Percentiles rank a stretch among this genome's conserved stretches.
phyloP scores from a whole-genome alignment of 2,329 filamentous ascomycete species.

The Monosporascus sp. region DNA sequence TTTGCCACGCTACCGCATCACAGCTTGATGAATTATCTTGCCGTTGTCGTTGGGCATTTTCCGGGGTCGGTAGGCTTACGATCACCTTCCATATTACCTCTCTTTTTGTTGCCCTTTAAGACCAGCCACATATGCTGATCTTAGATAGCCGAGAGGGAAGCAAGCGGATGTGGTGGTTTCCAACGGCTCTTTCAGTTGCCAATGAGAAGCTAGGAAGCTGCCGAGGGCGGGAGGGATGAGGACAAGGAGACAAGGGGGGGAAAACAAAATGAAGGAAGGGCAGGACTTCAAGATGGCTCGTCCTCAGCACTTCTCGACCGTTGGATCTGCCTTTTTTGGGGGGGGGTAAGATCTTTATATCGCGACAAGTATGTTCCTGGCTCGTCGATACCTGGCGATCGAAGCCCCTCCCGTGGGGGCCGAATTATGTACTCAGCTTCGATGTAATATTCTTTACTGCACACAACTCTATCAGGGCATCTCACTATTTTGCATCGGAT shows the following conservation, averaged over 20 bases:
- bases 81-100: too few species aligned
- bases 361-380: neutral
- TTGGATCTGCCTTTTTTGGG: neutral
- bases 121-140: neutral
- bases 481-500: neutral
- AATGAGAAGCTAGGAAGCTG: conserved; percentile 11
- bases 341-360: neutral
- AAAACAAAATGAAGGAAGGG: neutral
- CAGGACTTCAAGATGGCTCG: neutral
- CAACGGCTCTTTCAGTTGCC: conserved; percentile 4
- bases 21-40: too few species aligned
- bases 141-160: conserved; percentile 6
- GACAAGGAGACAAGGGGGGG: neutral
- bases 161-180: conserved; percentile 2
- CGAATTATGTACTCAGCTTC: neutral
- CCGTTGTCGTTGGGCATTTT: too few species aligned
- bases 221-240: conserved; percentile 6
- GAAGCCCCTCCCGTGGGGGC: neutral
- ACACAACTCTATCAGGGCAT: neutral
- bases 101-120: neutral
- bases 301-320: neutral
- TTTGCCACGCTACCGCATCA: too few species aligned
- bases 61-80: too few species aligned
- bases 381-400: neutral
- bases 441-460: neutral